Evolutionary conservation across 2,329 filamentous ascomycete species (phyloP), one percentile per base, ranked within the genome.

Genomic region (Fusarium guadeloupense): DNA sequence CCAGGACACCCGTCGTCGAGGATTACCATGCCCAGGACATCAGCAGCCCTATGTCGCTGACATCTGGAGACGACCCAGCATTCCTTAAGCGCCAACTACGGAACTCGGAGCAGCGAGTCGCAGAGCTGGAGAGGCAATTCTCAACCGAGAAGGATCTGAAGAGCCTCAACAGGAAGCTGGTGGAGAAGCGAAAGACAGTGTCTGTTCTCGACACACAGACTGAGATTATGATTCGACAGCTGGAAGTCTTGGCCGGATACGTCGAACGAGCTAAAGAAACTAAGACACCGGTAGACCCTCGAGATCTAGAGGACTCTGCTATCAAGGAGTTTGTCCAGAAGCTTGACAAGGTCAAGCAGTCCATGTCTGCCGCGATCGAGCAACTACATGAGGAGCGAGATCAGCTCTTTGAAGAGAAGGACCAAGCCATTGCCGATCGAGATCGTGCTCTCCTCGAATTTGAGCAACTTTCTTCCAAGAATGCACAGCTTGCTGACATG

Each of bases 391-490:
- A 84, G 31, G 91, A 94, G 76, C 88, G 92, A 57, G 92, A 95
- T 70, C 87, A 92, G 63, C 78, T 97, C 12, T 79, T 93, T 1
- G 92, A 97, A 51, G 93, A 98, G 74, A 92, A 94, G 72, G 88
- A 89, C 54, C 89, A 89, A 68, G 85, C 96, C 20, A 87, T 91
- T 33, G 89, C 90, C 46, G 90, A 95, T 79, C 92, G 96, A 69
- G 94, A 98, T 75, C 92, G 95, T 72, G 93, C 92, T 13, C 89
- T 97, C 69, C 87, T 96, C 70, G 95, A 99, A 72, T 98, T 97
- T 71, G 95, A 98, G 78, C 92, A 96, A 71, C 81, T 99, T 38
- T 96, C 92, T 10, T 90, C 89, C 53, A 97, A 97, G 82, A 99
- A 99, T 73, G 90, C 91, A 1, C 94, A 98, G 77, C 83, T 99